Evolutionary conservation across 805 yeast genomes (phyloP).

Genomic region (Tetrapisispora arboricola): DNA sequence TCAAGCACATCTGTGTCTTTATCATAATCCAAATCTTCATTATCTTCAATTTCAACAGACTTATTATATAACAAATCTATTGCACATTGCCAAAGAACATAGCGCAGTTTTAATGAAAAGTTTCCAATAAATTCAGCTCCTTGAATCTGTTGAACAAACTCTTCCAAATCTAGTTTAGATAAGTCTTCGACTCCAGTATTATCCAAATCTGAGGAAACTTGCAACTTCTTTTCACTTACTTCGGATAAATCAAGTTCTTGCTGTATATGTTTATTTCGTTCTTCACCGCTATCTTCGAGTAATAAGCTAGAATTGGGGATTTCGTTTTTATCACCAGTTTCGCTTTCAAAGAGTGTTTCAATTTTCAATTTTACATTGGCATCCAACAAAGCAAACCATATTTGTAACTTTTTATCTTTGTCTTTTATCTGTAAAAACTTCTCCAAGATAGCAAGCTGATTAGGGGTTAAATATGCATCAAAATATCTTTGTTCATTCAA

Average conservation of each 20-base stretch:
- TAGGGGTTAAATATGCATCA: slow-evolving; percentile 42
- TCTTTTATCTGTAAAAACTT: slow-evolving; percentile 33
- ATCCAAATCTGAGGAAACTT: neutral
- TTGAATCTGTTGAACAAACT: slow-evolving; percentile 32
- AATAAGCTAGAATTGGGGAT: too few species aligned
- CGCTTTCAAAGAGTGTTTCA: slow-evolving; percentile 9
- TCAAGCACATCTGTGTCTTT: slow-evolving; percentile 10
- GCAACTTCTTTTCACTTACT: too few species aligned
- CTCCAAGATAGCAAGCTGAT: slow-evolving; percentile 43
- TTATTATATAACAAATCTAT: slow-evolving; percentile 23
- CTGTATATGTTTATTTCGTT: too few species aligned
- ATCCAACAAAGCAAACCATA: slow-evolving; percentile 39
- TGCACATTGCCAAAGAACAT: slow-evolving; percentile 61
- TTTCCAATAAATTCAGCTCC: slow-evolving; percentile 41
- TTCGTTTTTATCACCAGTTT: too few species aligned
- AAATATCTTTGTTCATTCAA: slow-evolving; percentile 33
- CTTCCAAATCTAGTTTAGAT: slow-evolving; percentile 32
- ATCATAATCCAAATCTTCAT: slow-evolving; percentile 8
- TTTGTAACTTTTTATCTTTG: slow-evolving; percentile 14
- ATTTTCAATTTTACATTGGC: slow-evolving; percentile 25
- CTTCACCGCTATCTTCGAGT: too few species aligned
- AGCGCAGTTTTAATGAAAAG: slow-evolving; percentile 54
- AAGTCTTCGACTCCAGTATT: slow-evolving; percentile 17
- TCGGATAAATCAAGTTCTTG: too few species aligned
- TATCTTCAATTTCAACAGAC: slow-evolving; percentile 25